Percentiles rank a stretch among this genome's conserved stretches.
Conservation (phyloP, 176 grass and related monocot genomes). For the Themeda triandra region DNA sequence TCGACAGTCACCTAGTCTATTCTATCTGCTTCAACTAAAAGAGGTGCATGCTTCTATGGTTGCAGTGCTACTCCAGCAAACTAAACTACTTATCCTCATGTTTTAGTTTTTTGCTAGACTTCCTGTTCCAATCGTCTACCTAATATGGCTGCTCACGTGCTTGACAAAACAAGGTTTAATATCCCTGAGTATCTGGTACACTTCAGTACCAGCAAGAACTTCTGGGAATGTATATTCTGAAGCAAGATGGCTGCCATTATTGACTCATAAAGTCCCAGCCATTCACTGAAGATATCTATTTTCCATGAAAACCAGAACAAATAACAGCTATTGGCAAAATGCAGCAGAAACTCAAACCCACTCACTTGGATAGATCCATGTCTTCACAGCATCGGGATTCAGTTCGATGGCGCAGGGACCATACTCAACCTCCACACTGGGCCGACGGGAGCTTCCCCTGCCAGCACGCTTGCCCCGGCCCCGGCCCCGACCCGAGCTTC, state of each 20-base stretch:
- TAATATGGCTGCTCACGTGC: background rate
- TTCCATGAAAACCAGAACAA: conserved; percentile 3
- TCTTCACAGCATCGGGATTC: conserved; percentile 68
- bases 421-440: background rate
- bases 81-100: background rate
- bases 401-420: conserved; percentile 31
- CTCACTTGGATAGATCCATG: conserved; percentile 90
- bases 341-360: background rate
- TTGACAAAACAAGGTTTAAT: background rate
- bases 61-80: background rate
- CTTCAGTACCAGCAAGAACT: background rate
- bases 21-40: background rate
- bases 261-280: background rate
- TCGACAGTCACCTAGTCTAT: background rate
- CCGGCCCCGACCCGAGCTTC: background rate
- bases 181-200: background rate
- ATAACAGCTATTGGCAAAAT: background rate
- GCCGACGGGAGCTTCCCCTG: background rate
- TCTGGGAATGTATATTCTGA: background rate
- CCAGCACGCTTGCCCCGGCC: background rate
- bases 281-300: background rate
- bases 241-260: background rate
- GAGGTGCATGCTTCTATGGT: background rate
- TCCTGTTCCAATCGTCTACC: background rate
- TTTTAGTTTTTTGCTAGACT: background rate